Evolutionary conservation across 148 eudicot species (phyloP).

Genomic region (Vaccinium vitisidaea): DNA sequence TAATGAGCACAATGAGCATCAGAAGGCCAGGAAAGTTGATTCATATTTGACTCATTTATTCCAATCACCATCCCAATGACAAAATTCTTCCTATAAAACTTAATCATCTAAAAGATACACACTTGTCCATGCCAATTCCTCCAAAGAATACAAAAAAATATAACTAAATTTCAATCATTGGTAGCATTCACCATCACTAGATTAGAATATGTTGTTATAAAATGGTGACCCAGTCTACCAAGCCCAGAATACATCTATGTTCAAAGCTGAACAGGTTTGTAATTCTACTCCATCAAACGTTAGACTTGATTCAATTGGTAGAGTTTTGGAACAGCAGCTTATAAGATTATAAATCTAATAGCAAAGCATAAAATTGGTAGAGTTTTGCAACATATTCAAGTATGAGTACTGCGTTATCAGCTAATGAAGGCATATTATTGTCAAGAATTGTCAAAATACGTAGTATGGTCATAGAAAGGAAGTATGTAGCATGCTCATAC

Average conservation of each 20-base stretch:
- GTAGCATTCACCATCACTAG: too few species aligned
- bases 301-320: background rate
- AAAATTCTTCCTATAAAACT: background rate
- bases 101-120: background rate
- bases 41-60: background rate
- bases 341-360: background rate
- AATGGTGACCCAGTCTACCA: background rate
- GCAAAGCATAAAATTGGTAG: background rate
- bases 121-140: background rate
- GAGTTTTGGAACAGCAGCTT: background rate
- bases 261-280: background rate
- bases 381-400: background rate
- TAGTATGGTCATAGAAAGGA: conserved; percentile 29
- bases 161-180: too few species aligned
- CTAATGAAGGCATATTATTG: background rate
- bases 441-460: background rate
- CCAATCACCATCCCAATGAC: background rate
- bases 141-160: too few species aligned
- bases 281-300: background rate
- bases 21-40: background rate
- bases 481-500: background rate
- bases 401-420: too few species aligned
- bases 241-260: background rate
- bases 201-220: too few species aligned
- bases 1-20: background rate